Evolutionary conservation across 1,284 basidiomycete genomes (phyloP).

Genomic region (Mycena citricolor): DNA sequence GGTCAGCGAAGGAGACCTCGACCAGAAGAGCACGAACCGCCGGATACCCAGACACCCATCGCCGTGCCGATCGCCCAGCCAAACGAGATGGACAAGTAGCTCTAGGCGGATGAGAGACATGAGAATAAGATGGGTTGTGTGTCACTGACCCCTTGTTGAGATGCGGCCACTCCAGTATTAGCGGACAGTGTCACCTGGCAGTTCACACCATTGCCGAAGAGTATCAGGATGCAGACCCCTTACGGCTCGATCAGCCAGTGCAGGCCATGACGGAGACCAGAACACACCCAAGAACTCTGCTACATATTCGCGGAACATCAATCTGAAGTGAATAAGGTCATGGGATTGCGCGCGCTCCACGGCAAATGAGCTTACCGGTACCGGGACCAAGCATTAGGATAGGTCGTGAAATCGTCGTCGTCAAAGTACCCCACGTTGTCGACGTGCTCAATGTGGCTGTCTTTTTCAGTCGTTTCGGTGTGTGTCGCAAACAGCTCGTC

Average conservation of each 20-base stretch:
- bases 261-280: constrained; percentile 44
- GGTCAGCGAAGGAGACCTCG: not conserved
- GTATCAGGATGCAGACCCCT: constrained; percentile 49
- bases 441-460: constrained; percentile 6
- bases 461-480: constrained; percentile 8
- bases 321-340: constrained; percentile 27
- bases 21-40: constrained; percentile 58
- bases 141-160: constrained; percentile 60
- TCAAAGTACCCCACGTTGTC: constrained; percentile 16
- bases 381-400: constrained; percentile 57
- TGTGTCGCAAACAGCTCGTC: constrained; percentile 8
- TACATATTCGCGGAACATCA: constrained; percentile 55
- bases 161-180: constrained; percentile 48
- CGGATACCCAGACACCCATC: constrained; percentile 67
- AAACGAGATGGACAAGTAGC: constrained; percentile 57
- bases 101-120: constrained; percentile 35
- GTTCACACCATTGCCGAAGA: constrained; percentile 64
- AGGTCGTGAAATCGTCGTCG: constrained; percentile 26
- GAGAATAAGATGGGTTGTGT: too few relatives aligned
- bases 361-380: constrained; percentile 48
- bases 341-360: not conserved
- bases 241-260: too few relatives aligned
- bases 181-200: constrained; percentile 63
- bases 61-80: constrained; percentile 70
- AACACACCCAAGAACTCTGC: constrained; percentile 64